phyloP scores from a whole-genome alignment of 129 eudicot genomes.

The Dittrichia graveolens region DNA sequence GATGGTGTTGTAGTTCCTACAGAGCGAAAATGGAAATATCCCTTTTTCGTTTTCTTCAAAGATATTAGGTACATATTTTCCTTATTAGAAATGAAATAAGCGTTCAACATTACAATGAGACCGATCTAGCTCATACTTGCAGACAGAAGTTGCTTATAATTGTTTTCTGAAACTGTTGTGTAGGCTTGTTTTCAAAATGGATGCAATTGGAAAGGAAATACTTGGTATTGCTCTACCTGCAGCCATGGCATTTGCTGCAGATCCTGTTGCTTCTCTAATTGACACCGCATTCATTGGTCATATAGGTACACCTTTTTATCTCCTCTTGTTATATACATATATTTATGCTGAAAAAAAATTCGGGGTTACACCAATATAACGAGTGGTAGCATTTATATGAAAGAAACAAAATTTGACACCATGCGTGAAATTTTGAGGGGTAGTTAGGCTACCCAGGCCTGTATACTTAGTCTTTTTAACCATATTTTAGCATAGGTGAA shows the following conservation, averaged over 20 bases:
- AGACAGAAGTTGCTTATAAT: not conserved
- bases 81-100: not conserved
- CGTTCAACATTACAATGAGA: not conserved
- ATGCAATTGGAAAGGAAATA: conserved; percentile 68
- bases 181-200: conserved; percentile 70
- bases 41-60: conserved; percentile 49
- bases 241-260: conserved; percentile 86
- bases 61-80: conserved; percentile 23
- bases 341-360: no score
- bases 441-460: no score
- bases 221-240: conserved; percentile 76
- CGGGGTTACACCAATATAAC: no score
- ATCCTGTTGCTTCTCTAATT: conserved; percentile 81
- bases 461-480: no score
- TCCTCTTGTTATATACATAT: not conserved
- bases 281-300: conserved; percentile 82
- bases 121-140: not conserved
- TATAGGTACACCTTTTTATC: conserved; percentile 25
- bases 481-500: no score
- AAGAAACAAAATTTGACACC: no score
- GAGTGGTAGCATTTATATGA: no score
- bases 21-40: conserved; percentile 39
- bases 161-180: not conserved
- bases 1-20: conserved; percentile 20
- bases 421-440: no score